Base-by-base conservation (phyloP, 2,329 filamentous ascomycete genomes). In the Ophiocordyceps sinensis region DNA sequence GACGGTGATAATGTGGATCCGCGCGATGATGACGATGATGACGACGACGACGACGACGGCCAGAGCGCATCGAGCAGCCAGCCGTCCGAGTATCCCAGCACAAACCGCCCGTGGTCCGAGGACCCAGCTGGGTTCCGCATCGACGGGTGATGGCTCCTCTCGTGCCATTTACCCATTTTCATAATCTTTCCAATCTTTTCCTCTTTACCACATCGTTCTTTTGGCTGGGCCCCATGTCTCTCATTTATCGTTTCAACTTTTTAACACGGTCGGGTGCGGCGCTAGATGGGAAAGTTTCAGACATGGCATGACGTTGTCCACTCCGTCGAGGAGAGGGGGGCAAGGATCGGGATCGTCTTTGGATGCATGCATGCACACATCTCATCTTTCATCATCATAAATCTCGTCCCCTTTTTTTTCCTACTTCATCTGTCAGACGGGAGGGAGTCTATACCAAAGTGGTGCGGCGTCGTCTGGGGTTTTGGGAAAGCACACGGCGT, bases 61-160 rank as follows among this genome's bases (percentile, higher is more conserved):
- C 60, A 62, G 5, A 61, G 53, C 41, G 61, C 62, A 5, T 55
- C 47, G 28, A 75, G 71, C 50, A 71, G 70, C 52, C 63, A 65
- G 48, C 73, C 73, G 2, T 72, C 67, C 15, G 73, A 76, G 49
- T 77, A 76, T 47, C 67, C 71, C 6, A 73, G 66, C 51, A 73
- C 65, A 12, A 67, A 26, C 23, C 23, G 70, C 45, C 60, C 60
- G 9, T 69, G 63, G 63, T 56, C 57, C 21, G 49, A 50, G n/a
- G 49, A 47, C 15, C 47, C 47, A 28, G 38, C 45, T 2, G 61
- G 51, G 7, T 66, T 67, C 39, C 50, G 51, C 21, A 67, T 67
- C 32, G 49, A 53, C 13, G 39, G 30, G n/a, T 41, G 28, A 46
- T 9, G 17, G n/a, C 15, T 17, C 21, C 11, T 15, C 10, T 12